Evolutionary conservation across 345 rosid genomes (phyloP).

Genomic region (Populus ilicifolia): DNA sequence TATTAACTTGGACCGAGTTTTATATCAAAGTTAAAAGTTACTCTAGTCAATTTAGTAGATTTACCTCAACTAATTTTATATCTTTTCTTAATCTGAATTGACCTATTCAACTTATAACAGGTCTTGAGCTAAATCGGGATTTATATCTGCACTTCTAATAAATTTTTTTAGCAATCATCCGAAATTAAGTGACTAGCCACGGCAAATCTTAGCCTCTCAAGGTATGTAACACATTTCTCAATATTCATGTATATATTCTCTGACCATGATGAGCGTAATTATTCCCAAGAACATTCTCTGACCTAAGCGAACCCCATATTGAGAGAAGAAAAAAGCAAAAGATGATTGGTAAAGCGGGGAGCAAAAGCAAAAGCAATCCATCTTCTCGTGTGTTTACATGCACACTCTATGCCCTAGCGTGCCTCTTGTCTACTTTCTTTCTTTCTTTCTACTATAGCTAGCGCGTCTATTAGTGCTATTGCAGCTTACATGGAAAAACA

Average conservation of each 20-base stretch:
- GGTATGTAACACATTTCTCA: not conserved
- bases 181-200: not conserved
- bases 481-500: not conserved
- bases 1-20: too few relatives aligned
- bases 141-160: too few relatives aligned
- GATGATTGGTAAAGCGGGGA: not conserved
- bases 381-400: conserved; percentile 13
- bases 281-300: conserved; percentile 25
- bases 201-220: not conserved
- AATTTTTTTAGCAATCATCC: too few relatives aligned
- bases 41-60: too few relatives aligned
- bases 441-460: not conserved
- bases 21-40: too few relatives aligned
- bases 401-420: not conserved
- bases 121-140: too few relatives aligned
- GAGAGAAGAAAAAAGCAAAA: conserved; percentile 10
- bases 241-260: not conserved
- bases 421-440: not conserved
- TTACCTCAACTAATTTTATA: too few relatives aligned
- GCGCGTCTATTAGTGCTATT: not conserved
- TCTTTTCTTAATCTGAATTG: too few relatives aligned
- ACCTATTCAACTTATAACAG: too few relatives aligned
- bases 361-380: conserved; percentile 15
- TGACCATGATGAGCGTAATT: conserved; percentile 8
- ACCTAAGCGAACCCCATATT: conserved; percentile 7